Evolutionary conservation across 192 early-diverging fungal species (phyloP), one percentile per base, ranked within the genome.

Genomic region (Umbelopsis sp.): DNA sequence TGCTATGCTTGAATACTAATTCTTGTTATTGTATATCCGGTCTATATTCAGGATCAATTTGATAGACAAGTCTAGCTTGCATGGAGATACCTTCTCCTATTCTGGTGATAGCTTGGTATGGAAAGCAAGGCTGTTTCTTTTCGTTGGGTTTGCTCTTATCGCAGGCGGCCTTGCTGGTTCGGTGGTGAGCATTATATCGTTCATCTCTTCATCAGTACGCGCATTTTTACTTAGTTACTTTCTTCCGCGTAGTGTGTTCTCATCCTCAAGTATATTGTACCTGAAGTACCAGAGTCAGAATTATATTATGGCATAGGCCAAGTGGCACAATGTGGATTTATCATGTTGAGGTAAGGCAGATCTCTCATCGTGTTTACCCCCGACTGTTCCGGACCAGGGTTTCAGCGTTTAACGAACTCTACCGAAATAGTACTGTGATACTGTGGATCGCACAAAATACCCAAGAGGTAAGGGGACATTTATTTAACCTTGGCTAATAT

Each of bases 141-240:
- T 88, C 80, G 65, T 86, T 22, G 87, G 87, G 12, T 88, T 88
- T 72, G 83, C 87, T 4, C 75, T 85, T 43, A 84, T 88, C 74
- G 87, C 83, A 16, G 83, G 83, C 68, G 87, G 87, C n/a, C 75
- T 88, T 56, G 87, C 85, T 20, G 85, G 87, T 66, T 85, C 87
- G 31, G 49, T 80, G 52, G 87, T 86, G 81, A 65, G 83, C 38
- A 6, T 41, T 41, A 38, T 38, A 11, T 62, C 2, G 16, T 34
- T 34, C 4, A 6, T n/a, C 31, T 34, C 11, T n/a, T n/a, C 17
- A 17, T 17, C 3, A 20, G 20, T 62, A 62, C 5, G 56, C 7
- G 31, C 31, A 14, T 1, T 4, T 32, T 4, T 32, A 20, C 20
- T 62, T 3, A 49, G 20, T 7, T 17, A 29, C 34, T 3, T 9